Conservation (phyloP, 768 basidiomycete genomes). For the Kwoniella europaea region DNA sequence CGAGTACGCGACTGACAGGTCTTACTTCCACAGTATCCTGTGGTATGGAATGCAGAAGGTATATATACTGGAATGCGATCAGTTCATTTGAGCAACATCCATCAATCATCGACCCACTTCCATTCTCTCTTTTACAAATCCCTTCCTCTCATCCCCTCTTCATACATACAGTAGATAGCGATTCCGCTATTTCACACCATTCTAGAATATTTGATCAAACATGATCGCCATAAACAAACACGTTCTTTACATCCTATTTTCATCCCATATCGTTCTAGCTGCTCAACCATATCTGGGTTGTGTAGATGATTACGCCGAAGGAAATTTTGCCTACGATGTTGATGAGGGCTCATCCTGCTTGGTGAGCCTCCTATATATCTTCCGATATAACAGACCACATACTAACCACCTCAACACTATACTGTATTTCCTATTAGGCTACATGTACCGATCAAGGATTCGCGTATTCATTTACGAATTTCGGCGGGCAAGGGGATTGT, state of each 20-base stretch:
- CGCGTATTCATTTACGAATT: background rate
- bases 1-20: too few relatives aligned
- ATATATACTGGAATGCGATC: too few relatives aligned
- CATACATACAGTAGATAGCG: too few relatives aligned
- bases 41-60: too few relatives aligned
- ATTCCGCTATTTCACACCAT: too few relatives aligned
- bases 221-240: background rate
- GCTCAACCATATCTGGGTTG: slow-evolving; percentile 1
- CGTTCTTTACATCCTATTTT: background rate
- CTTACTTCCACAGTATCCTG: too few relatives aligned
- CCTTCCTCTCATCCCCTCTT: background rate
- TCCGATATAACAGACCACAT: too few relatives aligned
- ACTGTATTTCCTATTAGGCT: too few relatives aligned
- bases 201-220: background rate
- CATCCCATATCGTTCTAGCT: background rate
- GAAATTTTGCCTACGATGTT: background rate
- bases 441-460: background rate
- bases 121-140: background rate
- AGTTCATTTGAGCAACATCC: too few relatives aligned
- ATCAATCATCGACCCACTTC: too few relatives aligned
- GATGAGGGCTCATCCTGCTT: background rate
- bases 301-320: background rate
- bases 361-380: background rate
- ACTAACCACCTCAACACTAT: too few relatives aligned
- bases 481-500: background rate